Evolutionary conservation across 495 filamentous ascomycete species (phyloP).

Genomic region (Hyaloscypha bicolor): DNA sequence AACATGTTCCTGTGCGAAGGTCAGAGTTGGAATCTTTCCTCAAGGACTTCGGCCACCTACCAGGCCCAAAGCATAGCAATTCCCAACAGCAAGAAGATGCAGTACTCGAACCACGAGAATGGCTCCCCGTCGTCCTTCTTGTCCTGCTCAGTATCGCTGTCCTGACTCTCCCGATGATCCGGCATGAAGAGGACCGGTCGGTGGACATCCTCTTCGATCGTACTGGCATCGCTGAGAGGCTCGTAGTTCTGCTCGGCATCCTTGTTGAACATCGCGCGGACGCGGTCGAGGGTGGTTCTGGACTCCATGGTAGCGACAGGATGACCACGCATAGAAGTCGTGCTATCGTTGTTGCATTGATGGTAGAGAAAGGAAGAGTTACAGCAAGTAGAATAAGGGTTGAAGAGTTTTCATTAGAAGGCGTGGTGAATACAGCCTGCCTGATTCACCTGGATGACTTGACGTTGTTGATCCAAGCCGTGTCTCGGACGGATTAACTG

Average conservation of each 20-base stretch:
- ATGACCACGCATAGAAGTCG: not conserved
- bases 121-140: constrained; percentile 38
- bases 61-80: constrained; percentile 96
- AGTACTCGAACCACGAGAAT: constrained; percentile 84
- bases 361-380: not conserved
- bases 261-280: constrained; percentile 48
- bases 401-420: not conserved
- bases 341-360: constrained; percentile 26
- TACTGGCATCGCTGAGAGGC: constrained; percentile 51
- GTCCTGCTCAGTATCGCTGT: not conserved
- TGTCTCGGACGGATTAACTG: constrained; percentile 5
- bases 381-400: not conserved
- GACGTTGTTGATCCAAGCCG: constrained; percentile 4
- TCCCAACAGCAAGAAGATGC: constrained; percentile 82
- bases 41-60: constrained; percentile 53
- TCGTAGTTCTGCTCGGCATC: constrained; percentile 56
- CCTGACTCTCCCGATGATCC: constrained; percentile 40
- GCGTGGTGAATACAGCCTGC: constrained; percentile 9
- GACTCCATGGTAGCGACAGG: constrained; percentile 12
- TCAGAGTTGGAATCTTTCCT: constrained; percentile 11
- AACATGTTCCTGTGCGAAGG: constrained; percentile 86
- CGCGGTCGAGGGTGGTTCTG: constrained; percentile 44
- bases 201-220: constrained; percentile 31
- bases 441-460: not conserved
- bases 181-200: constrained; percentile 30